These are phyloP conservation scores for Rhizopus delemar DNA, from an alignment of 371 early-diverging fungal genomes.

Conservation along the genomic window DNA sequence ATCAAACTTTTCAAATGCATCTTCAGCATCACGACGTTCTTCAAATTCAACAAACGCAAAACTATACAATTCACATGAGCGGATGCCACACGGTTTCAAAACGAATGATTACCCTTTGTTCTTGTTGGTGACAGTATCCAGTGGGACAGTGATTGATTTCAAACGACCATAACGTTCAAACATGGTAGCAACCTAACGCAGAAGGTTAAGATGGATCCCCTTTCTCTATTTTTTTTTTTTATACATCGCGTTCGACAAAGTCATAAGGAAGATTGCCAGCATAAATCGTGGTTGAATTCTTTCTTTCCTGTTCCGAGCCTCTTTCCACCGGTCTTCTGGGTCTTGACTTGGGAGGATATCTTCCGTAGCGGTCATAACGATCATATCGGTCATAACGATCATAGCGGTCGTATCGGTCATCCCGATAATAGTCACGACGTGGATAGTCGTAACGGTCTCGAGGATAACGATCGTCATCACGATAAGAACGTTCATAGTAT, in stretches of 20 bases:
- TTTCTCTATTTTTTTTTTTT: constrained; percentile 5
- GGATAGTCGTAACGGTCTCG: constrained; percentile 38
- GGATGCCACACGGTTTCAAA: background rate
- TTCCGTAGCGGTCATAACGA: constrained; percentile 32
- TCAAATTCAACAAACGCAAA: constrained; percentile 81
- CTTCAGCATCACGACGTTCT: constrained; percentile 76
- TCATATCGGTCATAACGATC: constrained; percentile 36
- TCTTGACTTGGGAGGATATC: constrained; percentile 57
- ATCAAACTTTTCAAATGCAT: constrained; percentile 73
- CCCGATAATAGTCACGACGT: constrained; percentile 30
- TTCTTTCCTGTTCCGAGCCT: constrained; percentile 70
- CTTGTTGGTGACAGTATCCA: constrained; percentile 69
- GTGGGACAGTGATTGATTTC: constrained; percentile 65
- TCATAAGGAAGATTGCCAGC: constrained; percentile 83
- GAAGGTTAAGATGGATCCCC: no score
- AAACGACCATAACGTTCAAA: constrained; percentile 77
- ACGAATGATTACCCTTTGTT: constrained; percentile 68
- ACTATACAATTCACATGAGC: constrained; percentile 25
- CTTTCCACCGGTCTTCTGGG: constrained; percentile 61
- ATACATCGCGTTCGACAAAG: constrained; percentile 70
- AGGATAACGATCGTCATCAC: constrained; percentile 34
- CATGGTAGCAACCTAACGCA: constrained; percentile 55
- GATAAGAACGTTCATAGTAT: constrained; percentile 25
- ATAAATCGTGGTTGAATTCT: constrained; percentile 65
- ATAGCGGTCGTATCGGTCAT: constrained; percentile 32